Evolutionary conservation across 805 yeast species (phyloP).

Genomic region (Yamadazyma philogaea): DNA sequence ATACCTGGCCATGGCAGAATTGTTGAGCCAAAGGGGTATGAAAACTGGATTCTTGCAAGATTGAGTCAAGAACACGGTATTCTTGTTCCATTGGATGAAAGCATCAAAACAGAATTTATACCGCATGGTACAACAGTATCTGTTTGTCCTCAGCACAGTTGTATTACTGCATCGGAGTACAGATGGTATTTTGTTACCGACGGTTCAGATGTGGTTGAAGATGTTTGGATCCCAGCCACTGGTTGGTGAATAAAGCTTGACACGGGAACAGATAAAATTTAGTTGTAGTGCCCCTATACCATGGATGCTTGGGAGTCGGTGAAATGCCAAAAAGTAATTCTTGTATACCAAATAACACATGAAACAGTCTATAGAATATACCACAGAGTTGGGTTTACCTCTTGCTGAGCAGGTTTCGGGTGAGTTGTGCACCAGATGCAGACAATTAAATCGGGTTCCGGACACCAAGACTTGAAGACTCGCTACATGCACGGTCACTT

Average conservation of each 20-base stretch:
- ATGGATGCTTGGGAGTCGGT: no score
- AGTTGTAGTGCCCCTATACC: no score
- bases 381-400: no score
- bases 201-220: slow-evolving; percentile 44
- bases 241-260: slow-evolving; percentile 17
- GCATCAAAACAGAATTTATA: slow-evolving; percentile 31
- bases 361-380: no score
- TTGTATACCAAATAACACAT: no score
- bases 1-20: slow-evolving; percentile 60
- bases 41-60: slow-evolving; percentile 63
- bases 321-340: no score
- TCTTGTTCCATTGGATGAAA: slow-evolving; percentile 42
- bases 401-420: no score
- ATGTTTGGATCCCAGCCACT: slow-evolving; percentile 59
- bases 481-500: no score
- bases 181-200: slow-evolving; percentile 55
- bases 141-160: slow-evolving; percentile 67
- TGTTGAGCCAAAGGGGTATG: slow-evolving; percentile 37
- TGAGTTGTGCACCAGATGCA: no score
- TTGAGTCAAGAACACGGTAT: slow-evolving; percentile 82
- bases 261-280: no score
- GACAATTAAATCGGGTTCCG: no score
- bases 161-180: slow-evolving; percentile 65
- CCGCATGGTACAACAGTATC: slow-evolving; percentile 54
- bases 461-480: no score